Evolutionary conservation across 1,139 yeast species (phyloP), one percentile per base, ranked within the genome.

Genomic region (Taphrina confusa): DNA sequence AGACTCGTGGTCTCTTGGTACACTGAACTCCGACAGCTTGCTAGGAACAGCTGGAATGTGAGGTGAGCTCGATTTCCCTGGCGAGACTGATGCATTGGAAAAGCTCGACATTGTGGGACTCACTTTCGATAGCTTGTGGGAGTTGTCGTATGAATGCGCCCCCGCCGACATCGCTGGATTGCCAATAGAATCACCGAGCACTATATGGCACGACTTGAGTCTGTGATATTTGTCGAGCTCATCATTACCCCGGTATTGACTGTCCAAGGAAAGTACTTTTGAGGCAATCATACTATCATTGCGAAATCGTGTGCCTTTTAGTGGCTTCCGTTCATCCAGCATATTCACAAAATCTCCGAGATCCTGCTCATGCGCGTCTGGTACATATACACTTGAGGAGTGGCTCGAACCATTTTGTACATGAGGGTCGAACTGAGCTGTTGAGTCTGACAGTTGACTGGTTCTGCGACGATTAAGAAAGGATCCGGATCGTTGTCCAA

Each of bases 261-360:
- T 58, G 1, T 18, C 51, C 45, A 23, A 55, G 45, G 44, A 42
- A 49, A 44, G 2, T 31, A 22, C 16, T n/a, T 14, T 45, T 9
- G 50, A 12, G 4, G 22, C 11, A 12, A 9, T 18, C 8, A 14
- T 20, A n/a, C n/a, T 20, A 14, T 31, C 34, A 22, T 20, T 37
- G 12, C 16, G 9, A 25, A 54, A 54, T 3, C 34, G 50, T 42
- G 52, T 18, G 58, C 45, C 36, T 36, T 62, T 44, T 39, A 61
- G 50, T 22, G 66, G 65, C 30, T 47, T 27, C 37, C 61, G 64
- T 65, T 65, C 16, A 66, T 92, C 97, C 54, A 91, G 81, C 81
- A 89, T 78, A 65, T 83, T 80, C 57, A 91, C 87, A 74, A 91
- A 91, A 60, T 85, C 89, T 61, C 86, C 82, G 27, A 90, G 77